Base-by-base conservation (phyloP, 768 basidiomycete species). In the Kwoniella bestiolae region DNA sequence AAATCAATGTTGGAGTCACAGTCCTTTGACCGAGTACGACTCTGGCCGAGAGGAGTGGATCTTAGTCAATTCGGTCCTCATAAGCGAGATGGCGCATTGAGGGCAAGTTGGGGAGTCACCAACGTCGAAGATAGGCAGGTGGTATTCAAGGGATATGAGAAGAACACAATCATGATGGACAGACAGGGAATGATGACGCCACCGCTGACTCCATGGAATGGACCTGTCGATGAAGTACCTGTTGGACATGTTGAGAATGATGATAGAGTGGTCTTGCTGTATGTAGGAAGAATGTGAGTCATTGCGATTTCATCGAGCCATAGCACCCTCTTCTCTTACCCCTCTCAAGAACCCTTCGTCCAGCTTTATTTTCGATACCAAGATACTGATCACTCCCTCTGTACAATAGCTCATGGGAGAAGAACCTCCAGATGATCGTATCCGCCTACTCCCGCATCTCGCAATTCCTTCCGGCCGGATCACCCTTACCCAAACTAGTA, bases 11-110 rank as follows among this genome's bases (percentile, higher is more conserved):
- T 84, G 2, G 61, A 70, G 12, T 66, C 55, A 0, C 77, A 82
- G 45, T 65, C 72, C 0, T 82, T 83, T 58, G 61, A 67, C 0
- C 73, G 79, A 60, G 71, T 82, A 16, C 73, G 83, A 3, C 68
- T 83, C 2, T 84, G 83, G 83, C 81, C 83, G 0, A 62, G 83
- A 49, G 83, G 83, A 5, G 81, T 83, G 53, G 82, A 83, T 56
- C 65, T 80, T 4, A 64, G 71, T 1, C 75, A 82, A 26, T 82
- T 83, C 68, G 80, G 77, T 18, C 80, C 82, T 1, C 38, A 60
- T 2, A 75, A 72, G 11, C 72, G 83, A 18, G 76, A 71, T 57
- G 38, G 47, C 1, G 49, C 51, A 0, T 69, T 82, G 41, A 69
- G 83, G 3, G 72, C 66, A 6, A 56, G 47, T 3, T 83, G 83